phyloP scores from a whole-genome alignment of 2,329 filamentous ascomycete genomes.

The Penicillium sp. region DNA sequence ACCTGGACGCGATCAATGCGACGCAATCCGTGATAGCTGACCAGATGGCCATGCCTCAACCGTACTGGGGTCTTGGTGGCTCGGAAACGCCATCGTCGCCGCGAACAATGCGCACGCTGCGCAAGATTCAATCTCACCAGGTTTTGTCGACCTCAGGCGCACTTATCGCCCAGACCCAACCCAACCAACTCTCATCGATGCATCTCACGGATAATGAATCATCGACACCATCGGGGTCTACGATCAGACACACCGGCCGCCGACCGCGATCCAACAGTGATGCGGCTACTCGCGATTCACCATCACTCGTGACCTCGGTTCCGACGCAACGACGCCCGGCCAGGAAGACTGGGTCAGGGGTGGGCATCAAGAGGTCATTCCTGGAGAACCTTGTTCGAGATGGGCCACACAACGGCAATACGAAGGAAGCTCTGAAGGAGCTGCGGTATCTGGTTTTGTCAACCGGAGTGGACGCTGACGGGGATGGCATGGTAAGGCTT shows the following conservation, averaged over 20 bases:
- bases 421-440: slow-evolving; percentile 40
- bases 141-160: slow-evolving; percentile 57
- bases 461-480: slow-evolving; percentile 46
- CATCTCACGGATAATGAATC: slow-evolving; percentile 18
- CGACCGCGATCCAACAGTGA: slow-evolving; percentile 69
- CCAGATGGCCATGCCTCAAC: slow-evolving; percentile 20
- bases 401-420: slow-evolving; percentile 66
- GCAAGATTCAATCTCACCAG: slow-evolving; percentile 71
- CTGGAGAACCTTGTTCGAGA: slow-evolving; percentile 74
- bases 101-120: slow-evolving; percentile 60
- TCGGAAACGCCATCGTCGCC: slow-evolving; percentile 48
- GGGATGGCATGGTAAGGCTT: slow-evolving; percentile 47
- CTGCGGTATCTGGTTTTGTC: slow-evolving; percentile 46
- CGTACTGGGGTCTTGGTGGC: slow-evolving; percentile 23
- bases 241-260: slow-evolving; percentile 32
- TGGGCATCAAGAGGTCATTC: slow-evolving; percentile 43
- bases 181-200: slow-evolving; percentile 17
- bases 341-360: slow-evolving; percentile 42
- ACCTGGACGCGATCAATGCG: not conserved
- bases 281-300: slow-evolving; percentile 44
- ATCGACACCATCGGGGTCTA: slow-evolving; percentile 23
- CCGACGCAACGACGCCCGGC: slow-evolving; percentile 30
- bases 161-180: slow-evolving; percentile 51
- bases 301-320: slow-evolving; percentile 13
- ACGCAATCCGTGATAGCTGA: slow-evolving; percentile 8